Base-by-base conservation (phyloP, 192 early-diverging fungal species). In the Spizellomyces sp. region DNA sequence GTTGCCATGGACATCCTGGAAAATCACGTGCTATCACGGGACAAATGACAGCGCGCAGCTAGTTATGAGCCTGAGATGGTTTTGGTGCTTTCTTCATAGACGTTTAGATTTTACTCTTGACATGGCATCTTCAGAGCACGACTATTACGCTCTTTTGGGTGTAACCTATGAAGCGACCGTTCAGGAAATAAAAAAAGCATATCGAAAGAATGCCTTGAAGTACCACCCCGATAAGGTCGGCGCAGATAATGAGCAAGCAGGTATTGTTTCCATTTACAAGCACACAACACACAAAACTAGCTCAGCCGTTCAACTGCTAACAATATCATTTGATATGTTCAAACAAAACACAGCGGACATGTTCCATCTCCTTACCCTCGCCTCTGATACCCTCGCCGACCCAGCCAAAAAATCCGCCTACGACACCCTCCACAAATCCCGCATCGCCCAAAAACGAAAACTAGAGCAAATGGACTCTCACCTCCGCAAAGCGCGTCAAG, bases 111-210 rank as follows among this genome's bases (percentile, higher is more conserved):
- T 61, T 22, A 21, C 14, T 54, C 9, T n/a, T 22, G 27, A 36
- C 54, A 65, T 62, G 68, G 62, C 74, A 9, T 76, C 74, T 3
- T 12, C 22, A 19, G 74, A 70, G 5, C 60, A 97, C 70, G 96
- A 99, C 76, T 98, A 96, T 75, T 99, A 99, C 80, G 87, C 92
- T 75, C 90, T 98, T 60, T 76, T 99, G 15, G 93, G 88, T 9
- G 77, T 98, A 15, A 19, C 75, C 14, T 91, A 90, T 75, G 80
- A 82, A 48, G 91, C 95, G 12, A 78, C 79, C 21, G 93, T 94
- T 12, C 86, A 86, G 14, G 84, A 83, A 17, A 81, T 86, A 67
- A 77, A 80, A 44, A 87, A 81, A 45, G 79, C 84, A 19, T 87
- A 84, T 55, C 58, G 82, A 17, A 83, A 80, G 60, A 80, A 91